These are phyloP conservation scores for Inonotus hispidus DNA, from an alignment of 1,284 basidiomycete species.

Conservation along the genomic window DNA sequence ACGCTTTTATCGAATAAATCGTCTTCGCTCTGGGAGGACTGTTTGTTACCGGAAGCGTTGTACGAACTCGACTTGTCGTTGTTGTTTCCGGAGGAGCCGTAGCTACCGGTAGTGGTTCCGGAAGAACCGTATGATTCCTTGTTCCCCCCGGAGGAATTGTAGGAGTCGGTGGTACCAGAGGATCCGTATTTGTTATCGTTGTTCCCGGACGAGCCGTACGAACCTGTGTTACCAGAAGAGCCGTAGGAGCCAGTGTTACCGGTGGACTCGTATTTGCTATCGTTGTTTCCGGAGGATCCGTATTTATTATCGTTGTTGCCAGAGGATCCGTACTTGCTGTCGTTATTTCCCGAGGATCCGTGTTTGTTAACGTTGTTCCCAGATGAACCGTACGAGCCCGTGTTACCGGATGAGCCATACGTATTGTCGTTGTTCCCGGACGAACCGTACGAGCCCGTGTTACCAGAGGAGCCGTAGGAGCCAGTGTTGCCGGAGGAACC, in stretches of 20 bases:
- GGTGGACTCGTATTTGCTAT: too few relatives aligned
- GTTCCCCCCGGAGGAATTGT: too few relatives aligned
- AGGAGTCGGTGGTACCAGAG: too few relatives aligned
- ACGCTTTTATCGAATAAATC: constrained; percentile 12
- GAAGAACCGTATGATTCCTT: too few relatives aligned
- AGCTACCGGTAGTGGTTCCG: neutral
- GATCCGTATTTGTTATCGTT: neutral
- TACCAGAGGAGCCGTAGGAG: too few relatives aligned
- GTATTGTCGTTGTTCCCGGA: too few relatives aligned
- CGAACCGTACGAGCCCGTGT: too few relatives aligned
- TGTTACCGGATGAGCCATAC: too few relatives aligned
- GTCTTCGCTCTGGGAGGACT: neutral
- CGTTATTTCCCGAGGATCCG: neutral
- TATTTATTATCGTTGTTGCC: constrained; percentile 1
- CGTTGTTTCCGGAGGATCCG: neutral
- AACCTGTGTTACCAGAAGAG: neutral
- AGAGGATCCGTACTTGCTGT: neutral
- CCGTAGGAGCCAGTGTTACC: too few relatives aligned
- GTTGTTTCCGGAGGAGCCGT: neutral
- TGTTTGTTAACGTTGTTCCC: neutral
- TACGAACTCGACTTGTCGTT: neutral
- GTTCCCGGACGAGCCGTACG: neutral
- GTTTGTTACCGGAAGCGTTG: neutral
- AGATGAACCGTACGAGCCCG: neutral
- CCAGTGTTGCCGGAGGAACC: neutral